Evolutionary conservation across 306 rosid species (phyloP).

Genomic region (Arachis stenosperma): DNA sequence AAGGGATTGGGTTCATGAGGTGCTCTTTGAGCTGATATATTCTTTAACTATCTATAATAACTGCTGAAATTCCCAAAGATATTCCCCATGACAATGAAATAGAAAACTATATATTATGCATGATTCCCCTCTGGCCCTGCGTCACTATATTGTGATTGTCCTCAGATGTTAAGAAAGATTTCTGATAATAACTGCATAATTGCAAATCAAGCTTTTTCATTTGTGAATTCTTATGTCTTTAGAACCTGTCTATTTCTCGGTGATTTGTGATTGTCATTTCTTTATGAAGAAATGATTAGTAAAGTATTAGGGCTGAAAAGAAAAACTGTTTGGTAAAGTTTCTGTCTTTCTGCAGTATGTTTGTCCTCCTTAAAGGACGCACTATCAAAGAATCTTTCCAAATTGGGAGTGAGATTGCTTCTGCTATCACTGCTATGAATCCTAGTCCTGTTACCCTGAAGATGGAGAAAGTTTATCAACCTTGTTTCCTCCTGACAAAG

Average conservation of each 20-base stretch:
- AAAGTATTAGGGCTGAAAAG: conserved; percentile 17
- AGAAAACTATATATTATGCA: background rate
- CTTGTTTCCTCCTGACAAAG: conserved; percentile 92
- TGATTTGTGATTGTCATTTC: conserved; percentile 31
- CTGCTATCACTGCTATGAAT: conserved; percentile 86
- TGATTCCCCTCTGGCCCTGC: background rate
- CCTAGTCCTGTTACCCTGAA: conserved; percentile 92
- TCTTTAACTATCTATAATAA: conserved; percentile 9
- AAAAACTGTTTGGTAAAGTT: conserved; percentile 21
- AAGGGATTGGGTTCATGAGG: background rate
- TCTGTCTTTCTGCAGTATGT: conserved; percentile 70
- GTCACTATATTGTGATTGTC: conserved; percentile 10
- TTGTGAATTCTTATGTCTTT: conserved; percentile 21
- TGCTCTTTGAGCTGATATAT: conserved; percentile 8
- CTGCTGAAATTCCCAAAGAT: background rate
- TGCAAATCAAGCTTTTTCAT: background rate
- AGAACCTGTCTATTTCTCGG: background rate
- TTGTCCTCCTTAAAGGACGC: conserved; percentile 93
- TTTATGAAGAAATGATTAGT: conserved; percentile 24
- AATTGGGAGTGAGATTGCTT: conserved; percentile 90
- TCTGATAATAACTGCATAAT: conserved; percentile 10
- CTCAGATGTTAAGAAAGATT: background rate
- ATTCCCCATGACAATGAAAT: background rate
- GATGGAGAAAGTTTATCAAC: conserved; percentile 91
- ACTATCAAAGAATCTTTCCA: conserved; percentile 66